Evolutionary conservation across 1,139 yeast genomes (phyloP).

Genomic region (Candida sp.): DNA sequence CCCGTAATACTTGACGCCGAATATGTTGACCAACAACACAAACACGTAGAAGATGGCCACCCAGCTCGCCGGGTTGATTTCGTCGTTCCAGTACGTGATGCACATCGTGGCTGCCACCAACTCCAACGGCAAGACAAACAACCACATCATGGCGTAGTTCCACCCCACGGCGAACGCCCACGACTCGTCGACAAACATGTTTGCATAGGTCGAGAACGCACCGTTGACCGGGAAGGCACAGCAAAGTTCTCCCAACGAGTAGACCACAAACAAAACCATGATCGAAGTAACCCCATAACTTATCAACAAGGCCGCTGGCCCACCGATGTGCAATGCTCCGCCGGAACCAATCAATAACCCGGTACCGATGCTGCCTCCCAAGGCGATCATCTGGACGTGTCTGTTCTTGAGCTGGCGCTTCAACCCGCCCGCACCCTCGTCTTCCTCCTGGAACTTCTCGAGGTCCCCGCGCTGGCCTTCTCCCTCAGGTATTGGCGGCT

Average conservation of each 20-base stretch:
- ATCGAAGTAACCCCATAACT: conserved; percentile 74
- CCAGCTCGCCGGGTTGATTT: conserved; percentile 64
- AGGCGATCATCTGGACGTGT: conserved; percentile 66
- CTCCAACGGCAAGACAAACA: conserved; percentile 76
- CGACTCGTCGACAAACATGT: conserved; percentile 72
- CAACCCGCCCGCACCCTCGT: conserved; percentile 40
- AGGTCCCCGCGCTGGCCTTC: background rate
- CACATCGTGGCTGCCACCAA: conserved; percentile 79
- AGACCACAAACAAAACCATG: conserved; percentile 75
- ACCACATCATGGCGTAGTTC: conserved; percentile 84
- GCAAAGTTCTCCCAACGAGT: conserved; percentile 87
- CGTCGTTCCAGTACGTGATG: conserved; percentile 63
- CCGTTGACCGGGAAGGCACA: conserved; percentile 82
- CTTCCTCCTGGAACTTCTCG: conserved; percentile 19
- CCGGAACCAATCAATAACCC: conserved; percentile 83
- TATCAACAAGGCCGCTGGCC: conserved; percentile 78
- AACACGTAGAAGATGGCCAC: conserved; percentile 67
- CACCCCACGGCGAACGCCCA: conserved; percentile 84
- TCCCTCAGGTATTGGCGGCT: conserved; percentile 23
- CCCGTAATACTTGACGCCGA: conserved; percentile 77
- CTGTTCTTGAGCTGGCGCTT: conserved; percentile 46
- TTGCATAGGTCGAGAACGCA: conserved; percentile 74
- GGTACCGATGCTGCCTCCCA: conserved; percentile 71
- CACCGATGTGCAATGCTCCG: conserved; percentile 66
- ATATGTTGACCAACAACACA: conserved; percentile 59